phyloP scores from a whole-genome alignment of 306 rosid genomes.

The Trifolium pratense region DNA sequence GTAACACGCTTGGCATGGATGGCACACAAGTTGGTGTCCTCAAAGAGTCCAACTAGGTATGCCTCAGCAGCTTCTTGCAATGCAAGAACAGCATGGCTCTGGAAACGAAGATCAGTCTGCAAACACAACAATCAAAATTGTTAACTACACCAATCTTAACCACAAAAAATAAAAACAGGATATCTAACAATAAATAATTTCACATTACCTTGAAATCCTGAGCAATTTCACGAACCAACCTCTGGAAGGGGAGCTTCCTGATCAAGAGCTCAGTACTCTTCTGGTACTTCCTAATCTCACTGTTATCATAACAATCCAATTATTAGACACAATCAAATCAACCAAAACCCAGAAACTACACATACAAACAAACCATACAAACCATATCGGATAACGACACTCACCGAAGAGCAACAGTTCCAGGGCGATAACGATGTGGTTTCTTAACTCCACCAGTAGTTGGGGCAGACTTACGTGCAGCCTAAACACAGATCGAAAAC shows the following conservation, averaged over 20 bases:
- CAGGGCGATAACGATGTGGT: constrained; percentile 95
- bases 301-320: background rate
- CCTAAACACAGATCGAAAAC: constrained; percentile 23
- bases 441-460: constrained; percentile 97
- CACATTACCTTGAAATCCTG: constrained; percentile 82
- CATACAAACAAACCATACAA: background rate
- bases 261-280: constrained; percentile 88
- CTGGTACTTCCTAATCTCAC: constrained; percentile 94
- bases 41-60: constrained; percentile 83
- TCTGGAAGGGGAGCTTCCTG: constrained; percentile 92
- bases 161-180: rapidly evolving
- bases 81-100: constrained; percentile 93
- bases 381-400: background rate
- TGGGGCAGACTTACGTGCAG: constrained; percentile 98
- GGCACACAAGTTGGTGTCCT: constrained; percentile 90
- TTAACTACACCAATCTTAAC: background rate
- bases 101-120: constrained; percentile 96
- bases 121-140: background rate
- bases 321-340: background rate
- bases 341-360: background rate
- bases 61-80: constrained; percentile 98
- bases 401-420: constrained; percentile 94
- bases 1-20: constrained; percentile 96
- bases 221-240: constrained; percentile 95
- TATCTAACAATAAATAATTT: too few relatives aligned